phyloP scores from a whole-genome alignment of 2,329 filamentous ascomycete species.

The Botrytis medusae region DNA sequence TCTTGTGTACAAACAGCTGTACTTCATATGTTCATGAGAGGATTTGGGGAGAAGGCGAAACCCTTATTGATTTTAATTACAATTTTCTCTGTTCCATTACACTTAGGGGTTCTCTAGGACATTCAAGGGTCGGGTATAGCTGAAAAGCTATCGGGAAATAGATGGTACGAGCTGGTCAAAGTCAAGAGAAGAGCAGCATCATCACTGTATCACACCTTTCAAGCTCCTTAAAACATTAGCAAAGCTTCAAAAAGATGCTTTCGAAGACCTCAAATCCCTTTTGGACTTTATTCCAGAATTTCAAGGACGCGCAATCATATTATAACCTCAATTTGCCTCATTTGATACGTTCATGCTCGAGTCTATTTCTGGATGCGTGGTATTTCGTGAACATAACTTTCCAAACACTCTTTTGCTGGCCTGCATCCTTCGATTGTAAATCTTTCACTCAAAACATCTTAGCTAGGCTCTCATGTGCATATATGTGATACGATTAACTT shows the following conservation, averaged over 20 bases:
- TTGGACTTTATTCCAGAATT: not conserved
- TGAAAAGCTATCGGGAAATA: conserved; percentile 18
- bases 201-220: not conserved
- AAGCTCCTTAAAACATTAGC: not conserved
- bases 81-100: conserved; percentile 28
- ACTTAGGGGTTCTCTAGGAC: conserved; percentile 23
- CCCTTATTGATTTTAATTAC: conserved; percentile 32
- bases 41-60: conserved; percentile 19
- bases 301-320: not conserved
- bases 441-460: not conserved
- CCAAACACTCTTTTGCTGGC: not conserved
- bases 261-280: not conserved
- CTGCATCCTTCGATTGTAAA: not conserved
- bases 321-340: not conserved
- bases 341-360: not conserved
- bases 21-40: conserved; percentile 19
- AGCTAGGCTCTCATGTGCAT: not conserved
- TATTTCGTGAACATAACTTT: not conserved
- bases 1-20: conserved; percentile 26
- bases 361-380: not conserved
- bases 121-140: conserved; percentile 15
- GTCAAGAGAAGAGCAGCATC: not conserved
- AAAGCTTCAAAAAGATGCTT: not conserved
- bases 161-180: conserved; percentile 1
- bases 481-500: not conserved